Evolutionary conservation across 257 asterid species (phyloP).

Genomic region (Primulina huaijiensis): DNA sequence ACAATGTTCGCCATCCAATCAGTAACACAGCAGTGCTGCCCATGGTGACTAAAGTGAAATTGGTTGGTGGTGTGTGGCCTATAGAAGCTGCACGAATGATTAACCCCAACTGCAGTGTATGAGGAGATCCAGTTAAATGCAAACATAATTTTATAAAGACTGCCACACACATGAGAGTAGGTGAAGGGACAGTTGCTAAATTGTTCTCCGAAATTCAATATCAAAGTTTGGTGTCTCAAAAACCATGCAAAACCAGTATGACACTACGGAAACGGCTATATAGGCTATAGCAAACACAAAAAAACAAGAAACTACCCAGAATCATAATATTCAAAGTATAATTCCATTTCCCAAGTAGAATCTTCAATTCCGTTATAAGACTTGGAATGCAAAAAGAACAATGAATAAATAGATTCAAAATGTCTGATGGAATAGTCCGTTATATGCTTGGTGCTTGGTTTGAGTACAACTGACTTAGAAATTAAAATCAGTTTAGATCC

Average conservation of each 20-base stretch:
- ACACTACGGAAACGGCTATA: neutral
- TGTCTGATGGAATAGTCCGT: neutral
- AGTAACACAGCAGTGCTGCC: constrained; percentile 85
- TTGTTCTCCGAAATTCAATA: neutral
- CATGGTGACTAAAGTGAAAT: constrained; percentile 72
- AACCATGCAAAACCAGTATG: neutral
- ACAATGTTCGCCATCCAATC: constrained; percentile 76
- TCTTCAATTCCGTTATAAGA: neutral
- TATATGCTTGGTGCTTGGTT: neutral
- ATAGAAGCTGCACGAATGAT: constrained; percentile 50
- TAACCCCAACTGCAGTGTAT: constrained; percentile 63
- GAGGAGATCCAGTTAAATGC: constrained; percentile 12
- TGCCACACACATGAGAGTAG: neutral
- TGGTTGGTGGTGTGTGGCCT: constrained; percentile 70
- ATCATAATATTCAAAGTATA: neutral
- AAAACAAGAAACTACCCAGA: too few species aligned
- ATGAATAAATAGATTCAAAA: neutral
- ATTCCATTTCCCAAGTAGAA: neutral
- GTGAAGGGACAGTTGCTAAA: neutral
- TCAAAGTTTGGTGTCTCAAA: neutral
- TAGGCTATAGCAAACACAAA: neutral
- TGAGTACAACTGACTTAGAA: neutral
- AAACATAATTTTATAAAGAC: neutral
- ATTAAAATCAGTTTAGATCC: neutral
- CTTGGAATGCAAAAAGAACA: neutral